Conservation (phyloP, 768 basidiomycete genomes). For the Naematelia aurantialba region DNA sequence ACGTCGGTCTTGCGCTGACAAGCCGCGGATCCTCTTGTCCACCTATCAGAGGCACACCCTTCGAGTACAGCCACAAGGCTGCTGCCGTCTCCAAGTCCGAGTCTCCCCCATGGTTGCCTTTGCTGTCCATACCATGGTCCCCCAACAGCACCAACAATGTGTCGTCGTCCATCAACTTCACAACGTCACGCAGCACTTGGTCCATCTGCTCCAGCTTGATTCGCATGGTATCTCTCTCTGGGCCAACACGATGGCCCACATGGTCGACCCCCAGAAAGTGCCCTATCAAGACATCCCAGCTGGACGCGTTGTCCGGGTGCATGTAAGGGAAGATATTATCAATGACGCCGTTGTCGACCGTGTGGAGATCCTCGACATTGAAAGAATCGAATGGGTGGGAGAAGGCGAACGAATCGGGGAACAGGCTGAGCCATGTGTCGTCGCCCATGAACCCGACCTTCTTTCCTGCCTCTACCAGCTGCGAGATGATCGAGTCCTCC, state of each 20-base stretch:
- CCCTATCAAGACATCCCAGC: conserved; percentile 84
- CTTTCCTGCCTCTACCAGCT: conserved; percentile 55
- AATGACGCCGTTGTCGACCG: conserved; percentile 88
- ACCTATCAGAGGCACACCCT: conserved; percentile 56
- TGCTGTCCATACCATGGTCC: conserved; percentile 94
- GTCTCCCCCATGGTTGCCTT: conserved; percentile 95
- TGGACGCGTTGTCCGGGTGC: conserved; percentile 46
- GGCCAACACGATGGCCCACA: conserved; percentile 89
- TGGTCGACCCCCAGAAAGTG: conserved; percentile 97
- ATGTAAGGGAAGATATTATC: conserved; percentile 77
- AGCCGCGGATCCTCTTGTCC: conserved; percentile 3
- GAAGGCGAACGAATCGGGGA: conserved; percentile 75
- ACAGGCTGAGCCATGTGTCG: conserved; percentile 92
- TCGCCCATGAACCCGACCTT: conserved; percentile 90
- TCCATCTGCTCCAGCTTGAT: conserved; percentile 87
- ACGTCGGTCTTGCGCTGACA: conserved; percentile 13
- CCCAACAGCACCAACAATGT: conserved; percentile 88
- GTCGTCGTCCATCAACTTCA: conserved; percentile 67
- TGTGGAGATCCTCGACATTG: conserved; percentile 96
- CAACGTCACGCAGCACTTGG: conserved; percentile 66
- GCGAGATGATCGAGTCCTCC: conserved; percentile 83
- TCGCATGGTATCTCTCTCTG: conserved; percentile 79
- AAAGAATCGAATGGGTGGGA: conserved; percentile 89
- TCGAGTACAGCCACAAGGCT: conserved; percentile 89
- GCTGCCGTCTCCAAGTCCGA: conserved; percentile 76